Evolutionary conservation across 169 alveolate genomes (phyloP).

Genomic region (Plasmodium chabaudi): DNA sequence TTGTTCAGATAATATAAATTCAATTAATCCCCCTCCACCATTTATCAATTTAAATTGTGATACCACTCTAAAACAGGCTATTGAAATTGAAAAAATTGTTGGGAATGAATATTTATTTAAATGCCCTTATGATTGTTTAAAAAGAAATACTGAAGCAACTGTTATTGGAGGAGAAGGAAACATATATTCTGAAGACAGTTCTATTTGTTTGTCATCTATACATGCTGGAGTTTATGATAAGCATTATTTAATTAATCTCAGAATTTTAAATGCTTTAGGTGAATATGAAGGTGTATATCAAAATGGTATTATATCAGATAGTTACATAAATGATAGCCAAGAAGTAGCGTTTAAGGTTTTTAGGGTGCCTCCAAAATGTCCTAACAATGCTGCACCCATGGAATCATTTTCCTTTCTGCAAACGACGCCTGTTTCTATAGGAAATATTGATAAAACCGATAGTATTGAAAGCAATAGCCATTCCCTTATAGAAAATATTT

Average conservation of each 20-base stretch:
- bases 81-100: conserved; percentile 84
- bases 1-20: conserved; percentile 79
- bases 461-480: neutral
- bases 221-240: conserved; percentile 88
- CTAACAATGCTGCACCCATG: conserved; percentile 27
- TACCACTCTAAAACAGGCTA: conserved; percentile 81
- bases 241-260: conserved; percentile 77
- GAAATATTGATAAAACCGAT: neutral
- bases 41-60: conserved; percentile 83
- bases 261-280: conserved; percentile 81
- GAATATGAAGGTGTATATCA: conserved; percentile 86
- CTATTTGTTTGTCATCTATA: conserved; percentile 90
- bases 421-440: too few species aligned
- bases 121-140: conserved; percentile 91
- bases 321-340: conserved; percentile 79
- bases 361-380: conserved; percentile 81
- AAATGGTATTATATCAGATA: conserved; percentile 86
- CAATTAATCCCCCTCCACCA: conserved; percentile 82
- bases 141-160: conserved; percentile 79
- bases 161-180: conserved; percentile 90
- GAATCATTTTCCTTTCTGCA: conserved; percentile 17
- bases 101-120: conserved; percentile 84
- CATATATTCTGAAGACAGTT: conserved; percentile 87
- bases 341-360: conserved; percentile 81
- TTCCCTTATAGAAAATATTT: conserved; percentile 37